phyloP scores from a whole-genome alignment of 352 stramenopile species.

The Globisporangium nodosum region DNA sequence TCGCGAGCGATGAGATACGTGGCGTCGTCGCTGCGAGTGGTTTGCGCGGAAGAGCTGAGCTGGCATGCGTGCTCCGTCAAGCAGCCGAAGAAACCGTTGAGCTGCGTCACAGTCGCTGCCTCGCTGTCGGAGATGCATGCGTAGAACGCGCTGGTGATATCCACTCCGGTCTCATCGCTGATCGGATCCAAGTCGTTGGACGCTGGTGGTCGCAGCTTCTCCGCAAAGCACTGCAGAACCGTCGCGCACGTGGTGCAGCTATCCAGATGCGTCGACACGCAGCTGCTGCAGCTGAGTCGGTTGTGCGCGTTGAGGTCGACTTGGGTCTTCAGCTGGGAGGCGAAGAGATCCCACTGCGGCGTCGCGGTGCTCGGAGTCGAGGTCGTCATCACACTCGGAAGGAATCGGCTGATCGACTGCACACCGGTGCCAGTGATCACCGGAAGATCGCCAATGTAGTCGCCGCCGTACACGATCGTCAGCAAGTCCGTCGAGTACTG shows the following conservation, averaged over 20 bases:
- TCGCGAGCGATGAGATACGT: constrained; percentile 3
- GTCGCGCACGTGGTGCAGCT: not conserved
- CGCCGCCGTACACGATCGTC: constrained; percentile 3
- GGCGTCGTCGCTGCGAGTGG: not conserved
- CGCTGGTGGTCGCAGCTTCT: not conserved
- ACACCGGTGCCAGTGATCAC: not conserved
- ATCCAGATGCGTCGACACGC: not conserved
- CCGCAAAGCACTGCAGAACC: constrained; percentile 3
- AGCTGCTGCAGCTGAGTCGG: not conserved
- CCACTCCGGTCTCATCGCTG: constrained; percentile 1
- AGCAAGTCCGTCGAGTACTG: not conserved
- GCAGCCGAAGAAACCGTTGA: constrained; percentile 9
- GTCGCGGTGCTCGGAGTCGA: not conserved
- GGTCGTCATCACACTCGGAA: not conserved
- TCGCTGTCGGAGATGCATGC: constrained; percentile 1
- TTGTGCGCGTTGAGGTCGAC: not conserved
- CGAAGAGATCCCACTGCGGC: constrained; percentile 3
- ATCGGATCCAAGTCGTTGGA: constrained; percentile 1
- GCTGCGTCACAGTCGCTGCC: not conserved
- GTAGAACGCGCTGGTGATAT: constrained; percentile 2
- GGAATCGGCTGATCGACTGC: not conserved
- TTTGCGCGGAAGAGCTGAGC: not conserved
- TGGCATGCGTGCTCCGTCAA: constrained; percentile 8
- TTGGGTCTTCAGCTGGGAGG: not conserved
- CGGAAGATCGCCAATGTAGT: constrained; percentile 8